Evolutionary conservation across 2,329 filamentous ascomycete species (phyloP).

Genomic region (Escovopsis sp.): DNA sequence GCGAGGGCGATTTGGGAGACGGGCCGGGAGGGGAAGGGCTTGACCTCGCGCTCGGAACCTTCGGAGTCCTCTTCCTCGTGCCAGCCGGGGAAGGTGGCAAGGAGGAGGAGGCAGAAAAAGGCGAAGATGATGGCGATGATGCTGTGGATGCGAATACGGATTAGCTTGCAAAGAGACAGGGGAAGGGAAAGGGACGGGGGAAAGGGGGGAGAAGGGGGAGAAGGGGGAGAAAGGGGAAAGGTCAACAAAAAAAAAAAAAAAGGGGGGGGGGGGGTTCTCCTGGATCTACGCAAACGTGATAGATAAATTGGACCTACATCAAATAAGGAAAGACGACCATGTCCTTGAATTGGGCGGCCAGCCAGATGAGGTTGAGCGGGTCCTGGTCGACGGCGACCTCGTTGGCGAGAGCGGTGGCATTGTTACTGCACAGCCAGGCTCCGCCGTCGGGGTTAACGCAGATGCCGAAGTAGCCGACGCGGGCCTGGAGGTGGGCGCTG

Average conservation of each 20-base stretch:
- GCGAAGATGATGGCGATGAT: slow-evolving; percentile 97
- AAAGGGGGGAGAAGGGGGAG: background rate
- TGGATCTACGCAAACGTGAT: no score
- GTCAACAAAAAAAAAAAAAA: background rate
- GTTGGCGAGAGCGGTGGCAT: slow-evolving; percentile 82
- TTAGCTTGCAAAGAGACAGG: no score
- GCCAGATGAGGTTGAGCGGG: slow-evolving; percentile 92
- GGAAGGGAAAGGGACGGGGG: no score
- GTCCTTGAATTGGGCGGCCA: slow-evolving; percentile 93
- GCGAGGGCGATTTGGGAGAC: slow-evolving; percentile 88
- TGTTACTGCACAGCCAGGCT: slow-evolving; percentile 90
- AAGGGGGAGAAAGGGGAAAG: background rate
- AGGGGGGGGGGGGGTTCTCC: no score
- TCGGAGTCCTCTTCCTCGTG: slow-evolving; percentile 74
- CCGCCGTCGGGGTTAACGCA: slow-evolving; percentile 87
- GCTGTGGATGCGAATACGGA: slow-evolving; percentile 31
- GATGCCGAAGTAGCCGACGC: slow-evolving; percentile 96
- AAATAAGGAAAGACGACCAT: slow-evolving; percentile 97
- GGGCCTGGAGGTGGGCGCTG: slow-evolving; percentile 66
- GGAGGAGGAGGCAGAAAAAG: slow-evolving; percentile 85
- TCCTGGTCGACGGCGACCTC: slow-evolving; percentile 84
- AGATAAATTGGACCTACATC: slow-evolving; percentile 45
- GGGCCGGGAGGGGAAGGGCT: slow-evolving; percentile 81
- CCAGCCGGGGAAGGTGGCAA: slow-evolving; percentile 95
- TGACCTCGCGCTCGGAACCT: slow-evolving; percentile 78